phyloP scores from a whole-genome alignment of 1,139 yeast species.

The Meyerozyma smithsonii region DNA sequence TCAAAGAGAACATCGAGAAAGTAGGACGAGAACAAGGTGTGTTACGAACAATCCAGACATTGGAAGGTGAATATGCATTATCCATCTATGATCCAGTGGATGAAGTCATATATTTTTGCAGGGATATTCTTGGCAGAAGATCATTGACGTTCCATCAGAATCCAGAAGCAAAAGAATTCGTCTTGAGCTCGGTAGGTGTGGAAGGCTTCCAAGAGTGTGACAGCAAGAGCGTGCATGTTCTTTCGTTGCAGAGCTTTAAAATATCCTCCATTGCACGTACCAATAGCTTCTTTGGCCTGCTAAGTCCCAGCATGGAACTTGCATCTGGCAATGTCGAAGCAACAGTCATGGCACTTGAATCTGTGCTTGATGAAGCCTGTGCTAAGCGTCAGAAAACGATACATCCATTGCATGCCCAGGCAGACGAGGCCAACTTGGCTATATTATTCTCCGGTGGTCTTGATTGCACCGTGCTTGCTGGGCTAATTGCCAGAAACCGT shows the following conservation, averaged over 20 bases:
- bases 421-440: slow-evolving; percentile 41
- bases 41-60: slow-evolving; percentile 25
- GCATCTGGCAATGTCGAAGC: not conserved
- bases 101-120: slow-evolving; percentile 61
- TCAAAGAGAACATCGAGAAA: slow-evolving; percentile 11
- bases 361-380: slow-evolving; percentile 36
- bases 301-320: not conserved
- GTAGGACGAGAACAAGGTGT: slow-evolving; percentile 22
- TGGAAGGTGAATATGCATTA: slow-evolving; percentile 84
- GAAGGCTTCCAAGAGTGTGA: slow-evolving; percentile 45
- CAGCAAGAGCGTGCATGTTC: slow-evolving; percentile 45
- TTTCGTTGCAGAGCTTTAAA: slow-evolving; percentile 20
- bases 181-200: slow-evolving; percentile 45
- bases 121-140: slow-evolving; percentile 79
- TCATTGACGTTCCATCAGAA: slow-evolving; percentile 50
- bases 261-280: slow-evolving; percentile 10
- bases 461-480: slow-evolving; percentile 81
- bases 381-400: slow-evolving; percentile 51
- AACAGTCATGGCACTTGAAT: slow-evolving; percentile 1
- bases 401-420: slow-evolving; percentile 42
- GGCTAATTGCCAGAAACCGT: slow-evolving; percentile 28
- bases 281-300: not conserved
- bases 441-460: slow-evolving; percentile 90
- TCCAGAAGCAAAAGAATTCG: slow-evolving; percentile 25
- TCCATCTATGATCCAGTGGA: slow-evolving; percentile 38